Percentiles rank a stretch among this genome's conserved stretches.
phyloP scores from a whole-genome alignment of 441 rosid species.

The Hura crepitans region DNA sequence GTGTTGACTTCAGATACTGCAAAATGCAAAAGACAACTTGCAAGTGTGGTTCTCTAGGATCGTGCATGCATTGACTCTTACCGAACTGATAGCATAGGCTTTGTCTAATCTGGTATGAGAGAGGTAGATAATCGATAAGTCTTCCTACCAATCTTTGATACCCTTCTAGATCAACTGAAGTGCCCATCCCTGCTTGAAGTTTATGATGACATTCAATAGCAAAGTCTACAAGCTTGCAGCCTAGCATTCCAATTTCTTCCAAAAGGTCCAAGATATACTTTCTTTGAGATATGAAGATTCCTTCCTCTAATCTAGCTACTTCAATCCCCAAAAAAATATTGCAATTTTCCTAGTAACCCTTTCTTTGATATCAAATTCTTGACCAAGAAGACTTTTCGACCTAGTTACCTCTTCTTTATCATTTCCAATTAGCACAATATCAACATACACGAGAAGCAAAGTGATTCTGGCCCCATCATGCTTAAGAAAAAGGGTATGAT shows the following conservation, averaged over 20 bases:
- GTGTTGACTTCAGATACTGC: background rate
- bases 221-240: background rate
- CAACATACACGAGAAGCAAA: too few relatives aligned
- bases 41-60: too few relatives aligned
- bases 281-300: background rate
- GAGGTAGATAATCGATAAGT: background rate
- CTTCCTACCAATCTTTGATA: background rate
- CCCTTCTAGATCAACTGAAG: background rate
- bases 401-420: background rate
- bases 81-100: background rate
- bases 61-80: too few relatives aligned
- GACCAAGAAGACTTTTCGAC: background rate
- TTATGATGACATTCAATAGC: background rate
- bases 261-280: background rate
- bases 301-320: background rate
- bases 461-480: too few relatives aligned
- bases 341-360: background rate
- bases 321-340: background rate
- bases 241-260: background rate
- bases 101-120: background rate
- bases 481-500: too few relatives aligned
- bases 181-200: background rate
- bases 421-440: background rate
- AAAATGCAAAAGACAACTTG: too few relatives aligned
- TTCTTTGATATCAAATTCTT: background rate